These are phyloP conservation scores for Striga hermonthica DNA, from an alignment of 305 asterid species.

Conservation along the genomic window DNA sequence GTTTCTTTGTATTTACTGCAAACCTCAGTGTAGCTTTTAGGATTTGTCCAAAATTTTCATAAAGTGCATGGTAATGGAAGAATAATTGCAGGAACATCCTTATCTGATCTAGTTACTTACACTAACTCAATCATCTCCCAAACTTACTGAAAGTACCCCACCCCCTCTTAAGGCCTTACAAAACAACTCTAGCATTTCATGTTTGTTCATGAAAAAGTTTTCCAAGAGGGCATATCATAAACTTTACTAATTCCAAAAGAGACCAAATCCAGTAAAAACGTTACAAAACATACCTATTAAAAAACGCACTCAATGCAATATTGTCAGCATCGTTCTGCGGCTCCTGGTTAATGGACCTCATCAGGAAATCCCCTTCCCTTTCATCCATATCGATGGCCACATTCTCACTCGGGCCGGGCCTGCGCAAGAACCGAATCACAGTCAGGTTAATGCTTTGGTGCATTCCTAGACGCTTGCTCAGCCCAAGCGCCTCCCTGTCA, in stretches of 20 bases:
- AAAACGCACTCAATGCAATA: slow-evolving; percentile 64
- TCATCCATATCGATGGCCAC: slow-evolving; percentile 56
- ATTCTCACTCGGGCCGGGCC: slow-evolving; percentile 39
- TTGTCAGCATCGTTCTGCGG: slow-evolving; percentile 62
- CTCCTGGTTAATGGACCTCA: slow-evolving; percentile 67
- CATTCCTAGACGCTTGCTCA: slow-evolving; percentile 77
- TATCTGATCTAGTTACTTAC: no score
- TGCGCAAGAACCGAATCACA: slow-evolving; percentile 68
- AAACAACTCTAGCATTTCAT: background rate
- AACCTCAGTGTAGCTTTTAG: no score
- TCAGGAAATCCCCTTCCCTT: slow-evolving; percentile 55
- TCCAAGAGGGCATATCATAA: background rate
- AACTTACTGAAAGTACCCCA: background rate
- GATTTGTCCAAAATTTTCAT: no score
- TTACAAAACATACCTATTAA: slow-evolving; percentile 55
- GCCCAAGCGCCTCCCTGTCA: slow-evolving; percentile 92
- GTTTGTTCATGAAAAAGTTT: background rate
- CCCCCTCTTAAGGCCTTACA: background rate
- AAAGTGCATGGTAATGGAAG: no score
- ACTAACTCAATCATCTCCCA: no score
- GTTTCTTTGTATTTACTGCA: no score
- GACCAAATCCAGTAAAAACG: background rate
- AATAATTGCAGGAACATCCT: no score
- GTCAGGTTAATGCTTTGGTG: slow-evolving; percentile 84
- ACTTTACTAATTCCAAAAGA: background rate